Percentiles rank a stretch among this genome's conserved stretches.
Evolutionary conservation across 2,329 filamentous ascomycete genomes (phyloP).

Genomic region (Neonectria hederae): DNA sequence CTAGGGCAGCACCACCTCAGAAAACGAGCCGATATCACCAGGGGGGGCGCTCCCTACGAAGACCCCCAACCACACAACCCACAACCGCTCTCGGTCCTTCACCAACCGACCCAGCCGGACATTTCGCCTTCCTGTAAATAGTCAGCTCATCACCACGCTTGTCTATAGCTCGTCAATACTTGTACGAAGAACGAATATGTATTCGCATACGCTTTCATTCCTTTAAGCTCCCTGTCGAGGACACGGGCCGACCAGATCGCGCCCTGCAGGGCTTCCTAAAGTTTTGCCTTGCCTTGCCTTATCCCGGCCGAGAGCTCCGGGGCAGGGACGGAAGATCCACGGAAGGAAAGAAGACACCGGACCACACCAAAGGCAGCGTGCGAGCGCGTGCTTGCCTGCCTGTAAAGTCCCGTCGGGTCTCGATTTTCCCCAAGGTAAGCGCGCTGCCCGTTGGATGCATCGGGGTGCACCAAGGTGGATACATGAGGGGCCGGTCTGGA

Average conservation of each 20-base stretch:
- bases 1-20: neutral
- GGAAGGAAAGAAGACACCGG: neutral
- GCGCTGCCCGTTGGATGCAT: slow-evolving; percentile 6
- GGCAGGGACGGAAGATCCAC: neutral
- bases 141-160: neutral
- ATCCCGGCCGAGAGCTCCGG: slow-evolving; percentile 1
- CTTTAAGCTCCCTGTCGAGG: neutral
- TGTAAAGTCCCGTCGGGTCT: slow-evolving; percentile 1
- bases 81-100: neutral
- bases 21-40: slow-evolving; percentile 4
- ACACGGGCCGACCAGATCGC: neutral
- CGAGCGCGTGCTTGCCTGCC: neutral
- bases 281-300: neutral
- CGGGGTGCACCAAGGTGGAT: slow-evolving; percentile 11
- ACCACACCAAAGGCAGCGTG: neutral
- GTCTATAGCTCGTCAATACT: neutral
- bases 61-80: slow-evolving; percentile 4
- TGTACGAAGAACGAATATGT: neutral
- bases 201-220: neutral
- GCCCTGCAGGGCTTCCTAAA: neutral
- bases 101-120: neutral
- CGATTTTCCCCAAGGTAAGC: neutral
- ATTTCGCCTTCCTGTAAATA: neutral
- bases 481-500: neutral
- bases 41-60: neutral